Conservation (phyloP, 2,329 filamentous ascomycete genomes). For the Aureobasidium sp. region DNA sequence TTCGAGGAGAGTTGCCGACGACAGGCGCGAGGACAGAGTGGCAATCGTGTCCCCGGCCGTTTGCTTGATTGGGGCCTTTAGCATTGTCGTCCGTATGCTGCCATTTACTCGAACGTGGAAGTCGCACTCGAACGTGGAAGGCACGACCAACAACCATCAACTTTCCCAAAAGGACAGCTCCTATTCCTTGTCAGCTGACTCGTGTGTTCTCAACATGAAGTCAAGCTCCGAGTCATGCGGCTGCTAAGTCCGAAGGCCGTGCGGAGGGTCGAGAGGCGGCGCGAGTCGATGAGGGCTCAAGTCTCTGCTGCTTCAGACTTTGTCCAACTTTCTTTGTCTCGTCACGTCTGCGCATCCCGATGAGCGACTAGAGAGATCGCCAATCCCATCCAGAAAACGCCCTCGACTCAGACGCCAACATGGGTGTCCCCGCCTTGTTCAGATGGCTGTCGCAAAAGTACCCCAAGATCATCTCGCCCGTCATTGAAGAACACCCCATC, state of each 20-base stretch:
- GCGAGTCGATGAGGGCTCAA: neutral
- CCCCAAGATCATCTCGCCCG: slow-evolving; percentile 90
- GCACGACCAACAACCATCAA: neutral
- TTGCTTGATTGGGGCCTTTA: slow-evolving; percentile 83
- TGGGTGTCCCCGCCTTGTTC: slow-evolving; percentile 94
- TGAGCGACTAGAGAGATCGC: neutral
- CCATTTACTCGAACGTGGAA: neutral
- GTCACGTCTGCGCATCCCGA: neutral
- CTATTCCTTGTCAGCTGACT: neutral
- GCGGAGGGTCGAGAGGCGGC: neutral
- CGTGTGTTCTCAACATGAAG: slow-evolving; percentile 1
- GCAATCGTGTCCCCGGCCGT: slow-evolving; percentile 92
- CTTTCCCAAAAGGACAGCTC: slow-evolving; percentile 1
- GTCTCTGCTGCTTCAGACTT: neutral
- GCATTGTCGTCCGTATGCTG: slow-evolving; percentile 28
- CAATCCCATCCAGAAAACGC: neutral
- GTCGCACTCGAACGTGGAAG: neutral
- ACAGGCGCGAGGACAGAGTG: slow-evolving; percentile 76
- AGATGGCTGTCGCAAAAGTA: slow-evolving; percentile 96
- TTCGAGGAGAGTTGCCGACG: slow-evolving; percentile 85
- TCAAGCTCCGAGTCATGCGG: neutral
- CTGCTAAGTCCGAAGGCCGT: neutral
- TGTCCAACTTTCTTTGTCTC: neutral
- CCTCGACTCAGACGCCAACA: slow-evolving; percentile 34
- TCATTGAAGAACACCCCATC: slow-evolving; percentile 77